Evolutionary conservation across 169 alveolate genomes (phyloP), one percentile per base, ranked within the genome.

Genomic region (Plasmodium gallinaceum): DNA sequence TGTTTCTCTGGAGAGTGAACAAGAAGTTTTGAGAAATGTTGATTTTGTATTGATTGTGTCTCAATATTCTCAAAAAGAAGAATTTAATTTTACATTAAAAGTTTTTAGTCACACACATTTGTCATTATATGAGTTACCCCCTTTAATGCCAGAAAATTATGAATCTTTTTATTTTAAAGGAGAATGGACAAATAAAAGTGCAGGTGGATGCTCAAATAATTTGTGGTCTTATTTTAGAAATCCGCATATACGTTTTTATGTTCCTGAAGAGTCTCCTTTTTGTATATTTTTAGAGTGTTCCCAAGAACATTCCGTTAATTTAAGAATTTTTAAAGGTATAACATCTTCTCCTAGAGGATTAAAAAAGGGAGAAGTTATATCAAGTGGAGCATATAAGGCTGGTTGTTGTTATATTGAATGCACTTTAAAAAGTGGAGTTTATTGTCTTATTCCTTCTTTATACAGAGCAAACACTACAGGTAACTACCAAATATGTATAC

Each of bases 161-260:
- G 80, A 62, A 18, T 74, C 90, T 7, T 65, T 68, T 16, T 74
- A 89, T 69, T 75, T 75, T 71, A 78, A 87, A 57, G 96, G 95
- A 0, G 64, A 80, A 57, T 95, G 96, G 96, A 68, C 73, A 8
- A 91, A 60, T 45, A 46, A 43, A 48, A 92, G 92, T 48, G 89
- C 93, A 32, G 97, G 97, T 14, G 96, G 96, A n/a, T 92, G 95
- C 62, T 91, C 95, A 42, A 94, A 95, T 70, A 92, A 95, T 54
- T 64, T 94, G 26, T 93, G 96, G 95, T 73, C 86, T 9, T 95
- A 92, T 65, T 93, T 95, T 68, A 92, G 69, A 69, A 95, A 95
- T 22, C 97, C 97, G 0, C 97, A 95, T 73, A 86, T 92, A 45
- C 92, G 96, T 9, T 76, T 95, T 20, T 51, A 60, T 42, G 90